Evolutionary conservation across 2,329 filamentous ascomycete species (phyloP).

Genomic region (Diplodia mutila): DNA sequence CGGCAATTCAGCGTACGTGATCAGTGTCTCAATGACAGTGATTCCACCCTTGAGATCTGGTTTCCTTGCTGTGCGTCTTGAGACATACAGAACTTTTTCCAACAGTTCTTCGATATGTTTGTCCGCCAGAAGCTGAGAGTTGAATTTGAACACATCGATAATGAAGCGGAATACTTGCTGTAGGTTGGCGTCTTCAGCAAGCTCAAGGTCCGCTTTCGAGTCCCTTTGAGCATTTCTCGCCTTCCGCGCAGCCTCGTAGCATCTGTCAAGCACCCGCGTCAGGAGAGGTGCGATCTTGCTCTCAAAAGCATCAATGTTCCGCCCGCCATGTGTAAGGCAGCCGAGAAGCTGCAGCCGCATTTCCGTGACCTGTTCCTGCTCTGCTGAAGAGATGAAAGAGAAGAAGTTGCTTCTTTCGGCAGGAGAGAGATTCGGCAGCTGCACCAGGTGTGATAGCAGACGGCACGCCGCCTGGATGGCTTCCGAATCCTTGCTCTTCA

Average conservation of each 20-base stretch:
- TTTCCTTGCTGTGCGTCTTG: conserved; percentile 66
- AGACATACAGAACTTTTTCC: conserved; percentile 66
- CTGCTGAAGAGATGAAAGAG: conserved; percentile 38
- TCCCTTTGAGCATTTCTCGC: conserved; percentile 34
- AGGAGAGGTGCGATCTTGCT: conserved; percentile 40
- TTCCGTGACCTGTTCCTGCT: conserved; percentile 37
- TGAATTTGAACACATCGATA: conserved; percentile 74
- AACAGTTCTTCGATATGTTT: conserved; percentile 65
- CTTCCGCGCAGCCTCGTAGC: conserved; percentile 39
- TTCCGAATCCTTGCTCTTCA: conserved; percentile 38
- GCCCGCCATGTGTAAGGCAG: conserved; percentile 43
- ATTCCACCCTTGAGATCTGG: conserved; percentile 71
- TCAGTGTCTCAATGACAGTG: conserved; percentile 68
- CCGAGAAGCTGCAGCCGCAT: conserved; percentile 41
- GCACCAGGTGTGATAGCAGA: conserved; percentile 41
- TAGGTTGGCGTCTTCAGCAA: conserved; percentile 46
- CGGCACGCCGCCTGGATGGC: conserved; percentile 40
- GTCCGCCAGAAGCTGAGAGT: conserved; percentile 69
- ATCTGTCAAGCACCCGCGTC: conserved; percentile 37
- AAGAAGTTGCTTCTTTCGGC: conserved; percentile 46
- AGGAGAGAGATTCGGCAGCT: conserved; percentile 38
- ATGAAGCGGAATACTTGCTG: conserved; percentile 67
- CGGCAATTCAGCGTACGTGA: conserved; percentile 73
- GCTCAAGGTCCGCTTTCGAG: conserved; percentile 32
- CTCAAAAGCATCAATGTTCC: conserved; percentile 45